A percentile compares a stretch with the other conserved stretches of the same genome.
Evolutionary conservation across 164 flowering plant species (phyloP).

Genomic region (Vitis rotundifolia): DNA sequence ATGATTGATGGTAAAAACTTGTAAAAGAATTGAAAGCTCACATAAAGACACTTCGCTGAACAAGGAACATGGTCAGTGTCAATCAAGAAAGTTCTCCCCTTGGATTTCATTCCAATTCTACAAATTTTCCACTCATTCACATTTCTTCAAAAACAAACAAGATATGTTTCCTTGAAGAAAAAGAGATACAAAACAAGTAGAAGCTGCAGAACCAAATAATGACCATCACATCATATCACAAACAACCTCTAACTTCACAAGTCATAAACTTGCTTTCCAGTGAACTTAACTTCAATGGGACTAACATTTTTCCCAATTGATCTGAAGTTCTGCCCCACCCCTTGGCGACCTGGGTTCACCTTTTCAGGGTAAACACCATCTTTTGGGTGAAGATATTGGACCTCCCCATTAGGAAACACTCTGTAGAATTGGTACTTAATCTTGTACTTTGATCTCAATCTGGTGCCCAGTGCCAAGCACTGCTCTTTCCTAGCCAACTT

Average conservation of each 20-base stretch:
- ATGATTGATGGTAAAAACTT: no score
- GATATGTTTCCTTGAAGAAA: no score
- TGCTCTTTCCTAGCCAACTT: conserved; percentile 95
- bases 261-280: conserved; percentile 86
- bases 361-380: conserved; percentile 99
- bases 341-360: conserved; percentile 89
- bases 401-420: conserved; percentile 98
- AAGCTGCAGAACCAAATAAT: no score
- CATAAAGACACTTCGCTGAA: no score
- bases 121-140: no score
- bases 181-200: no score
- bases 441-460: conserved; percentile 97
- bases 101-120: no score
- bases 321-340: conserved; percentile 80
- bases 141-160: no score
- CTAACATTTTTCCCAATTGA: conserved; percentile 89
- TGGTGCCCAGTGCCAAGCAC: conserved; percentile 94
- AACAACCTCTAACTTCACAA: conserved; percentile 31
- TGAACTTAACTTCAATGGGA: conserved; percentile 94
- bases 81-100: no score
- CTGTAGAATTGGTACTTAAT: conserved; percentile 96
- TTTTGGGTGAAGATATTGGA: conserved; percentile 94
- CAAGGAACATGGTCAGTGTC: no score
- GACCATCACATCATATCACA: no score
- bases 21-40: no score